These are phyloP conservation scores for Cenchrus fungigraminus DNA, from an alignment of 176 grass and related monocot genomes.

Conservation along the genomic window DNA sequence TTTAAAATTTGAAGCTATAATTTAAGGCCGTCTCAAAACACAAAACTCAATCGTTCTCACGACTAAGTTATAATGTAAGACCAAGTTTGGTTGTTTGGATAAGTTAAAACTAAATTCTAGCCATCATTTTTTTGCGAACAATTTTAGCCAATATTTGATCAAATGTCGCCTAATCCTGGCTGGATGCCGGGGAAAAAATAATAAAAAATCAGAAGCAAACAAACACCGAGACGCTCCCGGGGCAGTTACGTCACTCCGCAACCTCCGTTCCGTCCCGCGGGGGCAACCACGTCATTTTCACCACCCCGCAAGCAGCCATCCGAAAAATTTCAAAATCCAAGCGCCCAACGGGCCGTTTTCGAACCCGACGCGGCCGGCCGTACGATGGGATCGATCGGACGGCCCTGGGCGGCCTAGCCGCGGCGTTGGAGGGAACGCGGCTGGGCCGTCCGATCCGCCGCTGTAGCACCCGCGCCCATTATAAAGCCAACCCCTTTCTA, in stretches of 20 bases:
- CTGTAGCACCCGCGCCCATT: constrained; percentile 39
- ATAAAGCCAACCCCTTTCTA: constrained; percentile 45
- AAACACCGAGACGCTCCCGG: neutral
- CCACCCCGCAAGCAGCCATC: neutral
- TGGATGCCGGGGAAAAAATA: neutral
- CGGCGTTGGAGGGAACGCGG: constrained; percentile 61
- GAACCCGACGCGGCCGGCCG: constrained; percentile 34
- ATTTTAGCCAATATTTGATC: too few species aligned
- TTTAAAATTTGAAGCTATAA: too few species aligned
- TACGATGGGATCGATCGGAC: constrained; percentile 54
- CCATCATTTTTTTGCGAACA: too few species aligned
- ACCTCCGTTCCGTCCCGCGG: neutral
- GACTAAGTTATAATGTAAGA: too few species aligned
- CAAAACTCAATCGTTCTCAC: too few species aligned
- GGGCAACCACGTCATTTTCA: constrained; percentile 45
- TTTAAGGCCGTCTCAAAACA: too few species aligned
- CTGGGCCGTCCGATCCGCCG: constrained; percentile 59
- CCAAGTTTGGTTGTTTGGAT: too few species aligned
- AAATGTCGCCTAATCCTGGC: neutral
- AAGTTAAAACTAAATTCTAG: too few species aligned
- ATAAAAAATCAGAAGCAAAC: neutral
- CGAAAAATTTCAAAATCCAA: constrained; percentile 59
- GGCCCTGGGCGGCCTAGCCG: constrained; percentile 6
- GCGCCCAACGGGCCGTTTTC: constrained; percentile 49
- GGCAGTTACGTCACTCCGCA: constrained; percentile 24